Evolutionary conservation across 768 basidiomycete genomes (phyloP), one percentile per base, ranked within the genome.

Genomic region (Boletellus ananas): DNA sequence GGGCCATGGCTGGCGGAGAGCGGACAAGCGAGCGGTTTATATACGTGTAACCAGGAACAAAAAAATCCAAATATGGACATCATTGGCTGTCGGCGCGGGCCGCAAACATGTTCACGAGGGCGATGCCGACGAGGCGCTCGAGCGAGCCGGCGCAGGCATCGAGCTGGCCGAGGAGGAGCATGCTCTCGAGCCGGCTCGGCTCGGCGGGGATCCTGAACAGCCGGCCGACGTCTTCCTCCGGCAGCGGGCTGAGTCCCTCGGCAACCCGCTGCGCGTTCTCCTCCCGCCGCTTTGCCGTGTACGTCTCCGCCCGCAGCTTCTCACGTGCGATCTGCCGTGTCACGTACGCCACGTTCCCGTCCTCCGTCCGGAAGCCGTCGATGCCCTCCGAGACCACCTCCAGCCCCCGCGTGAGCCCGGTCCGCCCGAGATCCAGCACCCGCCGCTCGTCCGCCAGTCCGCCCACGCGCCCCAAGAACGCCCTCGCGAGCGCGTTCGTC

Each of bases 261-360:
- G 83, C 84, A 54, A 87, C 77, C 38, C 94, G 80, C 45, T 73
- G 73, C 34, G 77, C 78, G 61, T 90, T 95, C 71, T 96, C 94
- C 66, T 95, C 94, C 64, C 86, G 90, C 49, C 92, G 83, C 70
- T 93, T 94, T 60, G 80, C 78, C 47, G 94, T 70, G 62, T 86
- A 85, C 46, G 77, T 75, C 49, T 96, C 94, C 43, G 90, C 90
- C 52, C 81, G 82, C 38, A 77, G 70, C 62, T 82, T 85, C 68
- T 96, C 94, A 27, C 94, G 80, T 27, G 85, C 85, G 62, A 94
- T 94, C 66, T 94, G 93, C 47, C 94, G 84, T 39, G 77, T 77
- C 58, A 91, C 73, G 74, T 92, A 96, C 46, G 87, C 92, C 56
- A 94, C 79, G 69, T 95, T 95, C 44, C 90, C 89, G 62, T 94